phyloP scores from a whole-genome alignment of 169 alveolate species.

The Neospora caninum region DNA sequence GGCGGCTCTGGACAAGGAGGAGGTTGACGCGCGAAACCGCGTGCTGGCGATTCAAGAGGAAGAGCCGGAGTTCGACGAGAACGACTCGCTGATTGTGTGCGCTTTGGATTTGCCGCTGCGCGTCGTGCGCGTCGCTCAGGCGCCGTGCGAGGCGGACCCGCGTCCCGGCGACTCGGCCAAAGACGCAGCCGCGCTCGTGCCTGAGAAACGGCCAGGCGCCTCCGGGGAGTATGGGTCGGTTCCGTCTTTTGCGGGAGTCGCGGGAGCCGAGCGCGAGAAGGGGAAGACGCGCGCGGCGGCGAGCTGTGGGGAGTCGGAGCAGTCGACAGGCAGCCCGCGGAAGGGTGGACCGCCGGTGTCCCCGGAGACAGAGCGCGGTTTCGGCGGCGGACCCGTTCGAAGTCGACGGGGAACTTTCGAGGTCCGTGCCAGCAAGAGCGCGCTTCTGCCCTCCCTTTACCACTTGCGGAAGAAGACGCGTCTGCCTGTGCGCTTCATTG shows the following conservation, averaged over 20 bases:
- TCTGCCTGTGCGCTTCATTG: slow-evolving; percentile 61
- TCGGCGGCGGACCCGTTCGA: slow-evolving; percentile 39
- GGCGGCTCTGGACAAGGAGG: slow-evolving; percentile 28
- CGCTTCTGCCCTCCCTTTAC: slow-evolving; percentile 42
- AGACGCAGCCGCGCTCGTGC: no score
- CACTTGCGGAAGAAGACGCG: slow-evolving; percentile 33
- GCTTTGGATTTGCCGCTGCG: slow-evolving; percentile 50
- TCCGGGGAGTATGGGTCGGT: no score
- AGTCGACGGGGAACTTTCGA: slow-evolving; percentile 9
- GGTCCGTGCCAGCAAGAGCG: slow-evolving; percentile 21
- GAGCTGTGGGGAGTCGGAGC: no score
- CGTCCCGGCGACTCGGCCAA: no score
- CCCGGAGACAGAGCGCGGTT: neutral
- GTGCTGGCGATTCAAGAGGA: slow-evolving; percentile 40
- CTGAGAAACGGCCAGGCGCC: no score
- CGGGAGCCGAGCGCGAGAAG: neutral
- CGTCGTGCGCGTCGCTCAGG: neutral
- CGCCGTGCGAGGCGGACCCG: no score
- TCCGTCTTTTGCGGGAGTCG: neutral
- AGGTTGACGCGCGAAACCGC: slow-evolving; percentile 32
- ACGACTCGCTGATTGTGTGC: slow-evolving; percentile 46
- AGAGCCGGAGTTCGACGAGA: slow-evolving; percentile 21
- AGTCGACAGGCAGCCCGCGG: neutral
- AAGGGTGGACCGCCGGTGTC: neutral
- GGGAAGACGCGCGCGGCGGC: neutral